Evolutionary conservation across 768 basidiomycete genomes (phyloP).

Genomic region (Lactarius trivialis): DNA sequence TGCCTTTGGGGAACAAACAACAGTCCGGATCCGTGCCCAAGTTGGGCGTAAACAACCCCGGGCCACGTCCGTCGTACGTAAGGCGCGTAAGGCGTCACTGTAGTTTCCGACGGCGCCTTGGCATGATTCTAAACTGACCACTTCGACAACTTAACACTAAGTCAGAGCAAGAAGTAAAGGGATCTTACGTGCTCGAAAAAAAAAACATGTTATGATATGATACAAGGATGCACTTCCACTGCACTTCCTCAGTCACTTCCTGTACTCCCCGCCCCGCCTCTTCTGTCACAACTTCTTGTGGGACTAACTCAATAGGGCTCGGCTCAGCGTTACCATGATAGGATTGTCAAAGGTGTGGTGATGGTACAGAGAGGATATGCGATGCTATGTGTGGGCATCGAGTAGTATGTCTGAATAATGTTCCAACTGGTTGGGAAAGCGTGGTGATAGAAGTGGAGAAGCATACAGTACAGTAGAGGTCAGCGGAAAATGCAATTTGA

Average conservation of each 20-base stretch:
- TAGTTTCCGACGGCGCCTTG: too few species aligned
- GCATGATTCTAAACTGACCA: background rate
- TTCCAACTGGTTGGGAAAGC: background rate
- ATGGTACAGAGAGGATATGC: slow-evolving; percentile 23
- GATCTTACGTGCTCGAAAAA: background rate
- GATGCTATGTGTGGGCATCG: slow-evolving; percentile 1
- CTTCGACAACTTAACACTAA: background rate
- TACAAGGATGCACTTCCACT: slow-evolving; percentile 10
- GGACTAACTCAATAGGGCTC: background rate
- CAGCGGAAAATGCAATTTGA: slow-evolving; percentile 51
- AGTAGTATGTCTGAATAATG: background rate
- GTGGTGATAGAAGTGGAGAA: background rate
- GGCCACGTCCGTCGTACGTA: too few species aligned
- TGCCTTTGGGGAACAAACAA: too few species aligned
- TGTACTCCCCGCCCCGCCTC: background rate
- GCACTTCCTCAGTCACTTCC: background rate
- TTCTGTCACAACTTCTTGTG: background rate
- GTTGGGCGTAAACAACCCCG: too few species aligned
- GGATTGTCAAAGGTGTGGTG: background rate
- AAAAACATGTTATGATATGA: slow-evolving; percentile 2
- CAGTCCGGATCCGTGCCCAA: too few species aligned
- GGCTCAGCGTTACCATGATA: slow-evolving; percentile 6
- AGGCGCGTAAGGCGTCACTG: too few species aligned
- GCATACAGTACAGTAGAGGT: slow-evolving; percentile 23
- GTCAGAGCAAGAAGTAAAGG: too few species aligned